Base-by-base conservation (phyloP, 2,329 filamentous ascomycete species). In the Clonostachys rhizophaga region DNA sequence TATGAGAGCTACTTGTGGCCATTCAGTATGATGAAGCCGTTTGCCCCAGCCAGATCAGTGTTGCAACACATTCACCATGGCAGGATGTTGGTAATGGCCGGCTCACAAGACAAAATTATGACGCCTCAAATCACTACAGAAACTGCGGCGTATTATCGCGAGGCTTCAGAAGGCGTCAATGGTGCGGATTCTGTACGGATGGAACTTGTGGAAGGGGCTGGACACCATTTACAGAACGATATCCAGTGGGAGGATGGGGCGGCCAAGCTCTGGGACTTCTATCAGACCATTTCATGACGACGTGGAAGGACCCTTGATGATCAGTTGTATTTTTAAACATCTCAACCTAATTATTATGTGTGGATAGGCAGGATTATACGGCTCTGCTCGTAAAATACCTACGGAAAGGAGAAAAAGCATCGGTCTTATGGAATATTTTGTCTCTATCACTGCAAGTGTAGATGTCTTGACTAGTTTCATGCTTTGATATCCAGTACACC, bases 1-100 rank as follows among this genome's bases (percentile, higher is more conserved):
- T 82, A 77, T 50, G 76, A 81, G 54, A 74, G 68, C 50, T 75
- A 76, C 55, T 54, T 69, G 34, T 81, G 76, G 77, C 70, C 75
- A 0, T 47, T 75, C 35, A 71, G 72, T 45, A 74, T 78, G 63
- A 64, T 76, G 49, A 55, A 51, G 34, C 59, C 64, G 4, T 77
- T 79, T 51, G 64, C 70, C 10, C 64, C 67, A 13, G 64, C 67
- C 1, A 49, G 59, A 35, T 67, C 62, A 14, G 59, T 79, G 3
- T 49, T 78, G 3, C 51, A 49, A 8, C 68, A 63, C 4, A 63
- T 71, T n/a, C 46, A 49, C 5, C 55, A 56, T 35, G 53, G 58
- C 40, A 61, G 62, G 17, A 51, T 76, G 9, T 50, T 75, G 12
- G 59, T 74, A 10, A 62, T 71, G 52, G 63, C 62, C 5, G 71